Evolutionary conservation across 257 asterid species (phyloP).

Genomic region (Nicotiana knightiana): DNA sequence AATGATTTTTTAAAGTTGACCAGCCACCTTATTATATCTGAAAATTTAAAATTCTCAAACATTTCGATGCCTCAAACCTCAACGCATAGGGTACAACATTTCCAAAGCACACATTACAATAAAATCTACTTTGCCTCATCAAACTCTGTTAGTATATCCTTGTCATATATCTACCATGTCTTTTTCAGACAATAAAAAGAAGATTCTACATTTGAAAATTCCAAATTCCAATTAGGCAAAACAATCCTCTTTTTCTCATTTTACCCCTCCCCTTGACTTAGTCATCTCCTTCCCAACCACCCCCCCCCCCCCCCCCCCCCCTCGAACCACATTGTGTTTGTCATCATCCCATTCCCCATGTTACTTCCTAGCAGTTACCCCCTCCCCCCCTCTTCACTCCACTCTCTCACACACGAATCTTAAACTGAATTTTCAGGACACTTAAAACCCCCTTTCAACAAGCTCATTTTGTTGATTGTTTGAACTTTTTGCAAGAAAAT

Average conservation of each 20-base stretch:
- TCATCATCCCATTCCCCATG: not conserved
- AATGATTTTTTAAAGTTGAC: not conserved
- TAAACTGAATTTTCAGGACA: not conserved
- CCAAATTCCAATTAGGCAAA: not conserved
- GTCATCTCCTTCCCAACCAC: not conserved
- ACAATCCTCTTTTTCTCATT: not conserved
- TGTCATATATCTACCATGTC: not conserved
- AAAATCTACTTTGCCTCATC: not conserved
- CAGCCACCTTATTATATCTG: not conserved
- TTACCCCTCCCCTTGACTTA: not conserved
- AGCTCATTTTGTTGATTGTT: not conserved
- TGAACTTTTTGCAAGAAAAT: slow-evolving; percentile 20
- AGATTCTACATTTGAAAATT: not conserved
- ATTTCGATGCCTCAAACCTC: not conserved
- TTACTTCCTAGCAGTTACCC: not conserved
- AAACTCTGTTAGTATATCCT: not conserved
- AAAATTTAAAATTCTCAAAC: not conserved
- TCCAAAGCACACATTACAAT: not conserved
- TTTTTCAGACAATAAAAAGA: not conserved
- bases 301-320: too few relatives aligned
- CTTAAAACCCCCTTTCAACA: not conserved
- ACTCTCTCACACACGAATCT: not conserved
- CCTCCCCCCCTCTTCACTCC: not conserved
- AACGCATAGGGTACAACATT: not conserved
- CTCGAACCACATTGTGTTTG: not conserved